phyloP scores from a whole-genome alignment of 805 yeast species.

The Hanseniaspora singularis region DNA sequence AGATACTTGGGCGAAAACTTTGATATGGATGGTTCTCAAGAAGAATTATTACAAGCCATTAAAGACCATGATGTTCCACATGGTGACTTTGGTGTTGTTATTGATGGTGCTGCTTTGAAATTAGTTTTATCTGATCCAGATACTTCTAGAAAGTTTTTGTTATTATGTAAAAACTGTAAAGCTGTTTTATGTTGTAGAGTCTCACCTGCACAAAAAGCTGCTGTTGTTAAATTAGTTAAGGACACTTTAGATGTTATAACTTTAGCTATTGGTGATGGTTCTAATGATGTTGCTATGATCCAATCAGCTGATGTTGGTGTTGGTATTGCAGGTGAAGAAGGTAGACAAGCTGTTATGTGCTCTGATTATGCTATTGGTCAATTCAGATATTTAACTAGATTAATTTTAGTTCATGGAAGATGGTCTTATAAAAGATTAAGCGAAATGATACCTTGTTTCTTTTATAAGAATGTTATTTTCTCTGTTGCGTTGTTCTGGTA shows the following conservation, averaged over 20 bases:
- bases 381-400: conserved; percentile 55
- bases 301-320: conserved; percentile 81
- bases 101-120: conserved; percentile 70
- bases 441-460: conserved; percentile 75
- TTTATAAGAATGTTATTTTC: conserved; percentile 67
- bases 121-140: conserved; percentile 37
- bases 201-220: conserved; percentile 77
- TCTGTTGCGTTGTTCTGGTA: conserved; percentile 68
- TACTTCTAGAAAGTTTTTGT: conserved; percentile 45
- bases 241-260: conserved; percentile 69
- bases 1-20: conserved; percentile 47
- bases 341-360: conserved; percentile 80
- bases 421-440: conserved; percentile 76
- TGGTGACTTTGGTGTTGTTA: conserved; percentile 55
- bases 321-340: conserved; percentile 88
- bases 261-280: conserved; percentile 78
- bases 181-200: conserved; percentile 81
- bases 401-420: conserved; percentile 67
- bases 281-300: conserved; percentile 84
- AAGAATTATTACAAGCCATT: conserved; percentile 45
- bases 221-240: conserved; percentile 70
- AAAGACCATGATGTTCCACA: conserved; percentile 53
- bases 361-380: conserved; percentile 81
- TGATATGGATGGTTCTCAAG: conserved; percentile 44
- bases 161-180: conserved; percentile 66